Percentiles rank a stretch among this genome's conserved stretches.
phyloP scores from a whole-genome alignment of 306 rosid species.

The Dicorynia guianensis region DNA sequence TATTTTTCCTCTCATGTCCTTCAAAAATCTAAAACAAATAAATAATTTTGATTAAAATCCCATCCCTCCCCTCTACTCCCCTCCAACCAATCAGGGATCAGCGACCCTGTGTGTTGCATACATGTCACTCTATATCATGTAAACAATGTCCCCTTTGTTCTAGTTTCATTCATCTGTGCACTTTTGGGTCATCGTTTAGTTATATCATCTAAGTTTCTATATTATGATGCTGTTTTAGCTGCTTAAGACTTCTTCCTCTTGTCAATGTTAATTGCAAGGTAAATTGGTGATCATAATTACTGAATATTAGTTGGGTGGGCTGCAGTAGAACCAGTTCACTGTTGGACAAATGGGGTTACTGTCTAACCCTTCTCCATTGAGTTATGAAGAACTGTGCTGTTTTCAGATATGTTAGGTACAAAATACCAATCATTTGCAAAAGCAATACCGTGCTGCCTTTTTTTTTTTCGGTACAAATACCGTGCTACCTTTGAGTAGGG shows the following conservation, averaged over 20 bases:
- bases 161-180: conserved; percentile 17
- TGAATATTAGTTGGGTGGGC: conserved; percentile 43
- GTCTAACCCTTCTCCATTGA: conserved; percentile 6
- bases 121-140: conserved; percentile 11
- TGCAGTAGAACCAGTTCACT: conserved; percentile 29
- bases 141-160: conserved; percentile 31
- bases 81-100: conserved; percentile 32
- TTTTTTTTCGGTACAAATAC: too few relatives aligned
- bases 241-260: conserved; percentile 23
- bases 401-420: conserved; percentile 52
- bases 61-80: too few relatives aligned
- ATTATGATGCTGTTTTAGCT: conserved; percentile 26
- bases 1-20: too few relatives aligned
- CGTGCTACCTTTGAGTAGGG: conserved; percentile 69
- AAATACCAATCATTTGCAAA: conserved; percentile 44
- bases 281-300: conserved; percentile 38
- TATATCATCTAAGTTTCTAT: conserved; percentile 3
- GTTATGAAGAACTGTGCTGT: not conserved
- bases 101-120: conserved; percentile 40
- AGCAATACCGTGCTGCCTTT: conserved; percentile 55
- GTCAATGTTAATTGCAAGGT: conserved; percentile 32
- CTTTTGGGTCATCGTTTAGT: conserved; percentile 24
- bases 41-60: too few relatives aligned
- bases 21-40: too few relatives aligned
- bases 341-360: conserved; percentile 32